Evolutionary conservation across 1,139 yeast species (phyloP), one percentile per base, ranked within the genome.

Genomic region (Yamadazyma friedrichii): DNA sequence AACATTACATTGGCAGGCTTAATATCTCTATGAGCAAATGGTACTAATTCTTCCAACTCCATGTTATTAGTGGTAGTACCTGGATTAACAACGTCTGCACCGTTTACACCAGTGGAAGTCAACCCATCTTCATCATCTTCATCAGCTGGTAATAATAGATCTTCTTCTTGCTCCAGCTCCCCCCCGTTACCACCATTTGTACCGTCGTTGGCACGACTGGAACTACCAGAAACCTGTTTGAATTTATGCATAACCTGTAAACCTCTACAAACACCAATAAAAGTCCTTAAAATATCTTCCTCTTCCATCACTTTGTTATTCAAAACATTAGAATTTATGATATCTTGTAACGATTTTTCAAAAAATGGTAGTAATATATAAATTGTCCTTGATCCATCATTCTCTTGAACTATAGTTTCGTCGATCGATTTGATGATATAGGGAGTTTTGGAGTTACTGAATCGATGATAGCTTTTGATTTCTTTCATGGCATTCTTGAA

Each of bases 1-100:
- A 89, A 64, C 93, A 89, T 84, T 16, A 89, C 79, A 56, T 88
- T 89, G 1, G 93, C 95, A 0, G 97, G 97, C 53, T 88, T 89
- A 42, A 91, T 64, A 58, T 89, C 96, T 45, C 89, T 68, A 59
- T 89, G 97, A 0, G 95, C 95, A 59, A 76, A 88, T 1, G 95
- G 87, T 2, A 76, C 70, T 32, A 78, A 63, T 43, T 81, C 85
- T 36, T 73, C 74, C 45, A 84, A 55, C 44, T 82, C 86, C 2
- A 65, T 64, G 17, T 50, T 35, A 28, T 28, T 34, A 6, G 9
- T 38, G 22, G 27, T 20, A 20, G 24, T 20, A 25, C 15, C 36
- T 27, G 10, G 40, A 24, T 26, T 24, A 17, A 2, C 15, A 9
- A 28, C 30, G 25, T 29, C 31, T 9, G 16, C 13, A n/a, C 9